Conservation (phyloP, 2,329 filamentous ascomycete genomes). For the Lasiodiplodia sp. region DNA sequence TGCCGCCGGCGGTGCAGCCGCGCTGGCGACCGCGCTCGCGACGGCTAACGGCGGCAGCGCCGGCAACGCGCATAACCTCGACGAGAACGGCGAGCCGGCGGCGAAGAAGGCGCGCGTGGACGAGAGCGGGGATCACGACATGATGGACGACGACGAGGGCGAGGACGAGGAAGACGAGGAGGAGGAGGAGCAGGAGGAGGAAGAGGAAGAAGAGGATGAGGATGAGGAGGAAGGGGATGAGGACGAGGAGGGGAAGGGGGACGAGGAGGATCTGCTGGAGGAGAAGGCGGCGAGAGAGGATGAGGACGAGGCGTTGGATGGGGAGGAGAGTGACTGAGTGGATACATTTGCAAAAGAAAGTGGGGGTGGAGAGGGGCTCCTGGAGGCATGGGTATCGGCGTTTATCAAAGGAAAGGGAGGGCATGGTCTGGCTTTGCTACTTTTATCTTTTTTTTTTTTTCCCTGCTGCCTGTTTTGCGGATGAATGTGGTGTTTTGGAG, state of each 20-base stretch:
- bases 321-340: slow-evolving; percentile 56
- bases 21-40: slow-evolving; percentile 3
- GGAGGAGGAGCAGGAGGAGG: slow-evolving; percentile 54
- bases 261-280: slow-evolving; percentile 58
- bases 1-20: slow-evolving; percentile 9
- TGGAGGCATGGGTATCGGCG: slow-evolving; percentile 17
- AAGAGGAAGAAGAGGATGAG: slow-evolving; percentile 56
- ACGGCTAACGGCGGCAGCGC: neutral
- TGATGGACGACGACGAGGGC: slow-evolving; percentile 49
- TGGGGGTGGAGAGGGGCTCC: no score
- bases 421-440: neutral
- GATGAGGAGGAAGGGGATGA: slow-evolving; percentile 62
- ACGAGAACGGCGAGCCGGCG: slow-evolving; percentile 20
- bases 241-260: slow-evolving; percentile 62
- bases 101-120: slow-evolving; percentile 34
- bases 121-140: slow-evolving; percentile 41
- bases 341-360: neutral
- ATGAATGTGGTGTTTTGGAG: slow-evolving; percentile 3
- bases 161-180: slow-evolving; percentile 52
- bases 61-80: neutral
- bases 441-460: neutral
- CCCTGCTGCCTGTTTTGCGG: neutral
- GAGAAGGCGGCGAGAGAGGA: slow-evolving; percentile 54
- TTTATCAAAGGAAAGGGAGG: neutral
- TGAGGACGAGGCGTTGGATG: slow-evolving; percentile 61